phyloP scores from a whole-genome alignment of 2,329 filamentous ascomycete genomes.

The Aspergillus sp. region DNA sequence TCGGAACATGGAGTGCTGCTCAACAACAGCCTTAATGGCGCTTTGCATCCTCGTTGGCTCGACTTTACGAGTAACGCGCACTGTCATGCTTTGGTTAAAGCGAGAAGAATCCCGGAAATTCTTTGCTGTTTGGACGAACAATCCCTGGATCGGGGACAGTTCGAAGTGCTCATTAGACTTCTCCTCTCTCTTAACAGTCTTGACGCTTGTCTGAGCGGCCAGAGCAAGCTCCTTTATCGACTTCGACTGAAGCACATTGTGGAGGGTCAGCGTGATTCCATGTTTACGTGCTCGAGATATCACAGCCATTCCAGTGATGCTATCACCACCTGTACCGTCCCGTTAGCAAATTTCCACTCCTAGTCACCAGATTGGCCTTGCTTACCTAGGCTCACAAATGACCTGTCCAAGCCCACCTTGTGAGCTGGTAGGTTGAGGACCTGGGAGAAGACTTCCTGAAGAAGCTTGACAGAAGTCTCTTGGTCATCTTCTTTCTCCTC shows the following conservation, averaged over 20 bases:
- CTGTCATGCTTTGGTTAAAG: conserved; percentile 41
- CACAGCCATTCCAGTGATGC: conserved; percentile 43
- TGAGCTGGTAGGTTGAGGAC: conserved; percentile 38
- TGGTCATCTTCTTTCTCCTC: conserved; percentile 18
- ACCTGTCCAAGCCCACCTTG: conserved; percentile 38
- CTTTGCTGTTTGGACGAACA: conserved; percentile 32
- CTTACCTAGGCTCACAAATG: conserved; percentile 42
- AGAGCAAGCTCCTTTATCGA: conserved; percentile 36
- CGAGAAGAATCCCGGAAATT: conserved; percentile 26
- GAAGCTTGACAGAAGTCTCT: conserved; percentile 21
- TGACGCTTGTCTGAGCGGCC: conserved; percentile 22
- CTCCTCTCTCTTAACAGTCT: conserved; percentile 25
- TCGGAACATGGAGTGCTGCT: conserved; percentile 40
- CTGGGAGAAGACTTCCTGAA: conserved; percentile 38
- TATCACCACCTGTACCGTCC: conserved; percentile 37
- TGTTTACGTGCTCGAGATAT: conserved; percentile 41
- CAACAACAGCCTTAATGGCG: conserved; percentile 33
- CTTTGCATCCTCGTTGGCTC: conserved; percentile 26
- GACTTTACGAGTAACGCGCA: conserved; percentile 31
- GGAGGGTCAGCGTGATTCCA: conserved; percentile 35
- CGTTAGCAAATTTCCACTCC: conserved; percentile 12
- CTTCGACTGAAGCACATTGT: conserved; percentile 38
- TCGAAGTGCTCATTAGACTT: conserved; percentile 31
- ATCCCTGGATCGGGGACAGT: conserved; percentile 38
- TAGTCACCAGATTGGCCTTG: not conserved